phyloP scores from a whole-genome alignment of 257 asterid genomes.

The Solanum infundibuliforme region DNA sequence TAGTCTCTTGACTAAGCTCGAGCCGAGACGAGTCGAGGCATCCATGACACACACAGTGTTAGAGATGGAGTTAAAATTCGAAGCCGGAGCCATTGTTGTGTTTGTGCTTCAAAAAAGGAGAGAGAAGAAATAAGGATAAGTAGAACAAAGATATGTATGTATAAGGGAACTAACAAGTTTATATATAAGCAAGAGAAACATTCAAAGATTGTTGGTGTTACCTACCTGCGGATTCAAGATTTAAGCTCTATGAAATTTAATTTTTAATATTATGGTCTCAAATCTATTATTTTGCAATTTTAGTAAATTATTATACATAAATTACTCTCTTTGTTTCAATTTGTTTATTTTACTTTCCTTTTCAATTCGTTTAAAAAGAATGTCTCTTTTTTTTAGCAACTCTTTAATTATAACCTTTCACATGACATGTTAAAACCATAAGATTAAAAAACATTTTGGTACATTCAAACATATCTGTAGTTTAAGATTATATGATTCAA shows the following conservation, averaged over 20 bases:
- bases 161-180: neutral
- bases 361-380: neutral
- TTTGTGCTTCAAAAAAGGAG: neutral
- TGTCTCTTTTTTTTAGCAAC: neutral
- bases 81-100: neutral
- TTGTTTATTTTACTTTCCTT: neutral
- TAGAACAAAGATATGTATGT: neutral
- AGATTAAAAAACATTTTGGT: neutral
- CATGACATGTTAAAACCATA: neutral
- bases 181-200: neutral
- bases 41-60: slow-evolving; percentile 80
- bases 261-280: neutral
- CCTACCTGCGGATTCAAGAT: neutral
- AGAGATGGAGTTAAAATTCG: neutral
- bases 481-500: too few relatives aligned
- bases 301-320: neutral
- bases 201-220: neutral
- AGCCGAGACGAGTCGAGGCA: slow-evolving; percentile 61
- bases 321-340: neutral
- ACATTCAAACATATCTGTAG: neutral
- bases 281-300: neutral
- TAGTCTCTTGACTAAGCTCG: slow-evolving; percentile 62
- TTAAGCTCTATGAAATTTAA: neutral
- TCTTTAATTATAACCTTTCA: neutral
- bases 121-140: neutral